Percentiles rank a stretch among this genome's conserved stretches.
Conservation (phyloP, 2,329 filamentous ascomycete genomes). For the Sporothrix brasiliensis region DNA sequence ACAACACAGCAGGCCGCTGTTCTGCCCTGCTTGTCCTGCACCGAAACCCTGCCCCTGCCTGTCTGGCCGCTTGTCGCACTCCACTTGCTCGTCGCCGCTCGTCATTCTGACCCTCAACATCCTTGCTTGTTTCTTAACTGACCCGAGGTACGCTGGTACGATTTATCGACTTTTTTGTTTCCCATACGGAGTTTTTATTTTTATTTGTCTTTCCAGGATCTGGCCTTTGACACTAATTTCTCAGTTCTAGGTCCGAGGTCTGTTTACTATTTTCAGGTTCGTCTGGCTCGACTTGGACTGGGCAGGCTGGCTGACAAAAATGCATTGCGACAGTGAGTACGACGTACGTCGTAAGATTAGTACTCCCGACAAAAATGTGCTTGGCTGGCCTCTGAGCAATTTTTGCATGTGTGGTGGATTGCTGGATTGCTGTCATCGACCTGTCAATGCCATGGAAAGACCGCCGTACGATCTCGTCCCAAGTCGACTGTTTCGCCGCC, state of each 20-base stretch:
- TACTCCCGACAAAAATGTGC: not conserved
- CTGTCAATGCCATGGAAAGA: constrained; percentile 17
- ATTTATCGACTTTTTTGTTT: constrained; percentile 15
- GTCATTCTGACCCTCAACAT: constrained; percentile 10
- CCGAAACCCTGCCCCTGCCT: not conserved
- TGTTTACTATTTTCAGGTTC: constrained; percentile 7
- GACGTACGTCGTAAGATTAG: not conserved
- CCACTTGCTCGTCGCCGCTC: not conserved
- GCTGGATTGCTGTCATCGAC: not conserved
- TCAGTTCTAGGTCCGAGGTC: constrained; percentile 3
- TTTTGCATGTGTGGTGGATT: not conserved
- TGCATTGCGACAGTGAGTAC: not conserved
- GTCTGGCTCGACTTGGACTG: not conserved
- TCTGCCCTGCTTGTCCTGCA: not conserved
- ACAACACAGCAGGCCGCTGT: constrained; percentile 15
- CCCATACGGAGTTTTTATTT: constrained; percentile 2
- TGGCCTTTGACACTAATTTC: constrained; percentile 12
- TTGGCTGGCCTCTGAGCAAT: not conserved
- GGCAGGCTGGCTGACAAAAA: not conserved
- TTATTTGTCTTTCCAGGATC: not conserved
- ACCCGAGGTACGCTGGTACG: too few relatives aligned
- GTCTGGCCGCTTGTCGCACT: constrained; percentile 16
- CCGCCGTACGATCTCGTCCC: constrained; percentile 29
- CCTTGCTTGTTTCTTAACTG: constrained; percentile 18
- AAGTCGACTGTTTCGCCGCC: constrained; percentile 31